These are phyloP conservation scores for Cordyceps javanica DNA, from an alignment of 2,329 filamentous ascomycete species.

Conservation along the genomic window DNA sequence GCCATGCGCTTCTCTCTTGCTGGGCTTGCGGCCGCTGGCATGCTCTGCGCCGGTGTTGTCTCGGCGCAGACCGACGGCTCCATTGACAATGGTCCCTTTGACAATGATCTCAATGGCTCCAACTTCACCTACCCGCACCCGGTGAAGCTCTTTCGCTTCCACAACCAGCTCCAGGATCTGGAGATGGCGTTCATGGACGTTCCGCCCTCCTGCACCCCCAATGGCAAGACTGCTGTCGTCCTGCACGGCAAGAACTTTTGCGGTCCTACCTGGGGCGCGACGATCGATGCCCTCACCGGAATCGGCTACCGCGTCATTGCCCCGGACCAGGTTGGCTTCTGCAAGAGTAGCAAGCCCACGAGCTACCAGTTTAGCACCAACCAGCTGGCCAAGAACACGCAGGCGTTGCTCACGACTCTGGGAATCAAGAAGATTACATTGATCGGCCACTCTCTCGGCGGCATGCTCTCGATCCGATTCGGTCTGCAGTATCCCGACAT, in stretches of 20 bases:
- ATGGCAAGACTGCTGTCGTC: slow-evolving; percentile 39
- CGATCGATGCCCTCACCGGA: slow-evolving; percentile 34
- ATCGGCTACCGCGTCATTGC: slow-evolving; percentile 46
- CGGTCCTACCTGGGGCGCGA: slow-evolving; percentile 44
- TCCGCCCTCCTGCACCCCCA: slow-evolving; percentile 26
- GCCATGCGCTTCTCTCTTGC: slow-evolving; percentile 22
- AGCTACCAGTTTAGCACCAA: slow-evolving; percentile 47
- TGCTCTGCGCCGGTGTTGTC: slow-evolving; percentile 17
- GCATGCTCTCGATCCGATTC: slow-evolving; percentile 47
- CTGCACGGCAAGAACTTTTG: slow-evolving; percentile 54
- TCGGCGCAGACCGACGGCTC: slow-evolving; percentile 23
- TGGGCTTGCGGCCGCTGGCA: slow-evolving; percentile 15
- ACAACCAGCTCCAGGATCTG: slow-evolving; percentile 40
- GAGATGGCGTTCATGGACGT: slow-evolving; percentile 54
- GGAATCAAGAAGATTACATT: slow-evolving; percentile 38
- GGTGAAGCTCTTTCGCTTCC: slow-evolving; percentile 41
- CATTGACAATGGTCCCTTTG: slow-evolving; percentile 31
- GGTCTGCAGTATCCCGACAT: slow-evolving; percentile 42
- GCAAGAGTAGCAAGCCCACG: slow-evolving; percentile 47
- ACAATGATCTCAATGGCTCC: slow-evolving; percentile 39
- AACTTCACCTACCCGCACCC: slow-evolving; percentile 49
- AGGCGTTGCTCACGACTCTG: slow-evolving; percentile 38
- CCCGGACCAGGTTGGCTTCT: slow-evolving; percentile 51
- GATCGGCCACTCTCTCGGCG: slow-evolving; percentile 50
- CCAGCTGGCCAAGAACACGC: slow-evolving; percentile 46